Percentiles rank a stretch among this genome's conserved stretches.
phyloP scores from a whole-genome alignment of 495 filamentous ascomycete genomes.

The Talaromyces liani region DNA sequence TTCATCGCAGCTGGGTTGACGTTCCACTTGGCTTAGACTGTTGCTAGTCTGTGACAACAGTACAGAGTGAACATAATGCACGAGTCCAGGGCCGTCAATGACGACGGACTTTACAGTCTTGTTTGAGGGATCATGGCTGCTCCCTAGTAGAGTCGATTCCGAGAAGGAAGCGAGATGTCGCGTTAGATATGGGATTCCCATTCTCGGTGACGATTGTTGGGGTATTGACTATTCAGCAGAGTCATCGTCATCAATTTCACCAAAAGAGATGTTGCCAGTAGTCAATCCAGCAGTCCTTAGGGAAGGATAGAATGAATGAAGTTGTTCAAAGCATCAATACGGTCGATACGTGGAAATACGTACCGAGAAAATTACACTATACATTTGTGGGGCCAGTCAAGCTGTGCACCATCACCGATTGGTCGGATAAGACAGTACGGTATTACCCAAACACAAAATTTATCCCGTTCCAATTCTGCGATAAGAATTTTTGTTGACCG shows the following conservation, averaged over 20 bases:
- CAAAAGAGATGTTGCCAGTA: neutral
- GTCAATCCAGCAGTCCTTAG: neutral
- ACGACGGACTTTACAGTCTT: slow-evolving; percentile 35
- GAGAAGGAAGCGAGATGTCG: slow-evolving; percentile 52
- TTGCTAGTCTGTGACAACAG: slow-evolving; percentile 33
- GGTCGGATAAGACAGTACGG: neutral
- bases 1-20: slow-evolving; percentile 52
- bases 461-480: neutral
- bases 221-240: neutral
- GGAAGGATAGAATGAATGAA: neutral
- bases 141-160: slow-evolving; percentile 32
- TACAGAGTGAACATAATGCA: slow-evolving; percentile 58
- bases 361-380: neutral
- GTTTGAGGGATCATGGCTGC: slow-evolving; percentile 4
- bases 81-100: slow-evolving; percentile 71
- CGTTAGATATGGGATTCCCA: slow-evolving; percentile 67
- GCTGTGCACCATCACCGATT: neutral
- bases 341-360: neutral
- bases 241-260: neutral
- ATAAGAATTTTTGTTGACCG: slow-evolving; percentile 1
- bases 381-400: neutral
- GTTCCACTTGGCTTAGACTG: slow-evolving; percentile 35
- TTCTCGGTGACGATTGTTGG: slow-evolving; percentile 18
- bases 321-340: neutral
- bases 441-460: neutral